Evolutionary conservation across 2,329 filamentous ascomycete genomes (phyloP), one percentile per base, ranked within the genome.

Genomic region (Fusarium sp.): DNA sequence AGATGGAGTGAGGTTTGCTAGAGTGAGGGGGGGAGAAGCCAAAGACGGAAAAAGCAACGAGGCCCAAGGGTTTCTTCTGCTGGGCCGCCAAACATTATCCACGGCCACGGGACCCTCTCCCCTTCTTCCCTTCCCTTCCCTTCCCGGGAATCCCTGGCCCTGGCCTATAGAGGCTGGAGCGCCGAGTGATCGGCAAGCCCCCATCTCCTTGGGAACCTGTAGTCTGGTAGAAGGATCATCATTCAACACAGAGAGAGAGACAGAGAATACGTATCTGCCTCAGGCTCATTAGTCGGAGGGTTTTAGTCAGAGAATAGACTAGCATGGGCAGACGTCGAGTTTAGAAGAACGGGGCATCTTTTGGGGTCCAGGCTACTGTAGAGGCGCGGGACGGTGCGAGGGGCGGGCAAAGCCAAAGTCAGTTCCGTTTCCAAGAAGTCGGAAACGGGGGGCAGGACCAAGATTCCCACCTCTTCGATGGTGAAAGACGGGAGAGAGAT

Each of bases 111-210:
- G 42, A 27, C 42, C 42, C 42, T 23, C 23, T 46, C 14, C 42
- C 23, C 18, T 20, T 42, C 23, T 23, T 23, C 13, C 3, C 18
- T 14, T 25, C 20, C 40, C 20, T 23, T 23, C 13, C 6, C 18
- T 14, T 25, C 20, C 40, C 20, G 40, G 20, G 18, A 7, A 23
- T 44, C 42, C 42, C 23, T 46, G 20, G 42, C 42, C 42, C 42
- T 46, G 42, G 23, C 42, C 20, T 5, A 27, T 46, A n/a, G 23
- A 46, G 42, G 23, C 42, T 46, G 42, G 42, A 46, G 14, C 49
- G 23, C 65, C 55, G 40, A 68, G 50, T 38, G 65, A 65, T 69
- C 55, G 36, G 50, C 67, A 46, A 46, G 42, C 14, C 42, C 38
- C 42, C 42, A 46, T 46, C 42, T 46, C 42, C 42, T 46, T 46